Conservation (phyloP, 768 basidiomycete species). For the Mycena vulgaris region DNA sequence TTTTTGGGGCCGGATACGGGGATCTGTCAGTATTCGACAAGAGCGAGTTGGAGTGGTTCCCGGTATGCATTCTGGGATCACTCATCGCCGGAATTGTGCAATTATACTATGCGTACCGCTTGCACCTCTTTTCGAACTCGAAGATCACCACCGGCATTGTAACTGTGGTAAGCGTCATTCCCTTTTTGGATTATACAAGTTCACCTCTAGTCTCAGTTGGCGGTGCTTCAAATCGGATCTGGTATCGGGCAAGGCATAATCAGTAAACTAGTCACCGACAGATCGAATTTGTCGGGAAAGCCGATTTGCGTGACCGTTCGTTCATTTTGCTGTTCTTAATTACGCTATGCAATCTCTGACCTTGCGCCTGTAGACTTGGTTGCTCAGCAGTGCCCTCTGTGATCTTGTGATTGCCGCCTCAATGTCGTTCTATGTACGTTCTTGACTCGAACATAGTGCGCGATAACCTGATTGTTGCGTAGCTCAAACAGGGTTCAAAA, state of each 20-base stretch:
- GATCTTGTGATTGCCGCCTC: conserved; percentile 49
- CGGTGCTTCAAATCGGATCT: conserved; percentile 20
- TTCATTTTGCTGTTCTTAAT: neutral
- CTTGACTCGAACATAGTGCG: neutral
- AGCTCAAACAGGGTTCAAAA: conserved; percentile 32
- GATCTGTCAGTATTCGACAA: conserved; percentile 26
- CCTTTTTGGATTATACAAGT: conserved; percentile 19
- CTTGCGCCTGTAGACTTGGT: conserved; percentile 46
- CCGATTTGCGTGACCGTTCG: conserved; percentile 27
- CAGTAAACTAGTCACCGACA: conserved; percentile 14
- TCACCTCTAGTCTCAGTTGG: conserved; percentile 17
- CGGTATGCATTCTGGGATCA: conserved; percentile 18
- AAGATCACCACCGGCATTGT: conserved; percentile 40
- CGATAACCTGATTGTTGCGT: conserved; percentile 20
- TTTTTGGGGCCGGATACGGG: conserved; percentile 34
- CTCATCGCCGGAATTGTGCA: conserved; percentile 47
- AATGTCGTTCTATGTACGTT: conserved; percentile 51
- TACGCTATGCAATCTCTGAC: neutral
- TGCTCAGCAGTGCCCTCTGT: conserved; percentile 49
- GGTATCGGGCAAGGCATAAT: conserved; percentile 30
- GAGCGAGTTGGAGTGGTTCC: conserved; percentile 41
- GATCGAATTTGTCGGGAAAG: conserved; percentile 19
- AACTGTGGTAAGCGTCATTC: conserved; percentile 41
- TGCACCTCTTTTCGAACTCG: conserved; percentile 45
- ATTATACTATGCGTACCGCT: conserved; percentile 49